Evolutionary conservation across 306 rosid species (phyloP).

Genomic region (Quercus cerris): DNA sequence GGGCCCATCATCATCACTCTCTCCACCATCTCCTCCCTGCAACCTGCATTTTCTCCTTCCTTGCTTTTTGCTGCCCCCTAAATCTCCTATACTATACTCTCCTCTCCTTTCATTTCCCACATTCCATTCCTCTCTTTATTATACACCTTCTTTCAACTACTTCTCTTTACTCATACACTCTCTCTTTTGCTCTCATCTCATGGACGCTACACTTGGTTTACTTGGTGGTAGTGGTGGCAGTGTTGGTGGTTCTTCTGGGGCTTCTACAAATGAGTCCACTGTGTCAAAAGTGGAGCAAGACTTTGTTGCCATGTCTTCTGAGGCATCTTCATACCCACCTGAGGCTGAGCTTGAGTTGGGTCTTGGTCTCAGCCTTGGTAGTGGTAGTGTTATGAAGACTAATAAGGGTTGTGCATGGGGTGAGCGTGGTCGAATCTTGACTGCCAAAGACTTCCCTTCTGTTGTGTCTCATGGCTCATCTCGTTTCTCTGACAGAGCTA

Average conservation of each 20-base stretch:
- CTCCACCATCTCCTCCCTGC: conserved; percentile 35
- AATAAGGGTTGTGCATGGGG: conserved; percentile 39
- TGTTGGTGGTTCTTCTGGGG: conserved; percentile 36
- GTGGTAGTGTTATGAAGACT: conserved; percentile 25
- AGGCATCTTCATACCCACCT: conserved; percentile 35
- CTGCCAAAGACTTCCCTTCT: conserved; percentile 63
- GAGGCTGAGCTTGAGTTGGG: conserved; percentile 63
- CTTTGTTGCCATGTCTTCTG: conserved; percentile 36
- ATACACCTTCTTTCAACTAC: background rate
- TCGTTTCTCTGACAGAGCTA: conserved; percentile 36
- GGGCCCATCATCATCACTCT: conserved; percentile 56
- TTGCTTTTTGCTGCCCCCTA: conserved; percentile 13
- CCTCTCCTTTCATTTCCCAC: conserved; percentile 4
- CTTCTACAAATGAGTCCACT: conserved; percentile 32
- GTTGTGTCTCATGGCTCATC: conserved; percentile 39
- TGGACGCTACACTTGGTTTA: conserved; percentile 45
- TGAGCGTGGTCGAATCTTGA: conserved; percentile 58
- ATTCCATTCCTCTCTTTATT: no score
- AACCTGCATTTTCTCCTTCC: background rate
- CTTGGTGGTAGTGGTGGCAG: conserved; percentile 18
- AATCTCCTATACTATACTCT: background rate
- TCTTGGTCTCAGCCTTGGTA: conserved; percentile 43
- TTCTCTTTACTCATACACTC: background rate
- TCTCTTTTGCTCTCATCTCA: background rate
- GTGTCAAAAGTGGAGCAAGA: conserved; percentile 36